Evolutionary conservation across 352 stramenopile genomes (phyloP).

Genomic region (Phytophthora meadii): DNA sequence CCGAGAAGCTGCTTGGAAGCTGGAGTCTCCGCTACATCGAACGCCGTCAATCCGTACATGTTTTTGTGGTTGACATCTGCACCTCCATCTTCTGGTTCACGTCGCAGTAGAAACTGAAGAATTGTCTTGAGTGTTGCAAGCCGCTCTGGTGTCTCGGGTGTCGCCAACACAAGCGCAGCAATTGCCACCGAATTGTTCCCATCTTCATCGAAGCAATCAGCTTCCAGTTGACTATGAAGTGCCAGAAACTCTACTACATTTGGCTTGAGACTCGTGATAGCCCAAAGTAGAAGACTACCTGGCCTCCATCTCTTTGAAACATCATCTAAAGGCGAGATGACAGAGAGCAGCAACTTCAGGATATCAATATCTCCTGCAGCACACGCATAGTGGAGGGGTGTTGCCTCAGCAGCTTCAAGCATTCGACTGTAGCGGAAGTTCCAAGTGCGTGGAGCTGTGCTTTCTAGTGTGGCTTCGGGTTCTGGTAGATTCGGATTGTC

Average conservation of each 20-base stretch:
- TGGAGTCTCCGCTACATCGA: conserved; percentile 57
- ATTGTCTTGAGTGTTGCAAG: conserved; percentile 28
- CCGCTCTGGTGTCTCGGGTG: conserved; percentile 12
- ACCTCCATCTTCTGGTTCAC: conserved; percentile 22
- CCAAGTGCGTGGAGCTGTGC: conserved; percentile 50
- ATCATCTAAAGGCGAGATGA: conserved; percentile 9
- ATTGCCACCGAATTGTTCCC: conserved; percentile 73
- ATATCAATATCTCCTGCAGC: conserved; percentile 60
- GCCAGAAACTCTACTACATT: conserved; percentile 57
- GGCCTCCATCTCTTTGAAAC: conserved; percentile 33
- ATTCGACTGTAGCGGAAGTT: conserved; percentile 71
- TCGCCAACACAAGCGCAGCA: conserved; percentile 51
- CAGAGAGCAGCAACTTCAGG: conserved; percentile 61
- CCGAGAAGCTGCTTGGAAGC: conserved; percentile 53
- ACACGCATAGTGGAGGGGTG: conserved; percentile 73
- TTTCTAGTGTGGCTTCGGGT: conserved; percentile 45
- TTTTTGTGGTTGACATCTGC: conserved; percentile 80
- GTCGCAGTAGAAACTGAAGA: conserved; percentile 40
- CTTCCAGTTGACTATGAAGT: conserved; percentile 52
- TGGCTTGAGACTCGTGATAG: conserved; percentile 55
- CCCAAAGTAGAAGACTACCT: conserved; percentile 72
- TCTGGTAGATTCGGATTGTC: conserved; percentile 20
- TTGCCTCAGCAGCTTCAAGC: conserved; percentile 61
- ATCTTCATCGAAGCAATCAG: conserved; percentile 75
- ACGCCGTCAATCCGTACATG: conserved; percentile 65